These are phyloP conservation scores for Picochlorum sp. DNA, from an alignment of 139 green algal species.

Conservation along the genomic window DNA sequence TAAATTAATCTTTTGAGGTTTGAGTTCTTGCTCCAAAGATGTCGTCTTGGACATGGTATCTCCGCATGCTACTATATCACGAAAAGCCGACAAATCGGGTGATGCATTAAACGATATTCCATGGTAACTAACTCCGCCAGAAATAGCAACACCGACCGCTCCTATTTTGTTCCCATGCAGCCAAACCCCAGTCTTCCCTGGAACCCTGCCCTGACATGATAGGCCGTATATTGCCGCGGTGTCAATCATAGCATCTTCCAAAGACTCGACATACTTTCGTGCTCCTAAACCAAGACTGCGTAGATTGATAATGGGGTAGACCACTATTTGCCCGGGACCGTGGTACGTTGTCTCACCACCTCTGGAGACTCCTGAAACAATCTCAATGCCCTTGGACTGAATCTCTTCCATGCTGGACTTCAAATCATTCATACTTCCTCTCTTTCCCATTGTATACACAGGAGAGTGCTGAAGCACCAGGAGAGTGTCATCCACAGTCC, in stretches of 20 bases:
- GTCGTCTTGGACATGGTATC: slow-evolving; percentile 32
- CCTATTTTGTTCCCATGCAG: slow-evolving; percentile 79
- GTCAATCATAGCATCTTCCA: slow-evolving; percentile 79
- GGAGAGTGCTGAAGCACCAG: slow-evolving; percentile 59
- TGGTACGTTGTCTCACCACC: slow-evolving; percentile 87
- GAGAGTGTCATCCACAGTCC: slow-evolving; percentile 39
- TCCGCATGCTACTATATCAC: slow-evolving; percentile 75
- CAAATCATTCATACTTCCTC: slow-evolving; percentile 55
- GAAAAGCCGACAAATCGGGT: slow-evolving; percentile 62
- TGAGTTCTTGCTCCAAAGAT: slow-evolving; percentile 25
- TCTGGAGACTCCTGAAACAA: slow-evolving; percentile 18
- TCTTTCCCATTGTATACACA: slow-evolving; percentile 81
- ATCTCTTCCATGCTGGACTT: slow-evolving; percentile 6
- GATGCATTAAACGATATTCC: slow-evolving; percentile 83
- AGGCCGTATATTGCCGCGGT: slow-evolving; percentile 43
- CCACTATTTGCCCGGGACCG: slow-evolving; percentile 82
- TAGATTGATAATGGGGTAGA: slow-evolving; percentile 84
- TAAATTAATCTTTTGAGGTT: no score
- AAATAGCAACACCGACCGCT: slow-evolving; percentile 84
- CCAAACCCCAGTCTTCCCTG: slow-evolving; percentile 75
- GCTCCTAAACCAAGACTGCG: slow-evolving; percentile 52
- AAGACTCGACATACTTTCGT: slow-evolving; percentile 74
- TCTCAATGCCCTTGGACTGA: slow-evolving; percentile 6
- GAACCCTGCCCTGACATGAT: slow-evolving; percentile 36
- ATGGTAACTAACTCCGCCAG: slow-evolving; percentile 73